These are phyloP conservation scores for Calonectria fujianensis DNA, from an alignment of 2,329 filamentous ascomycete genomes.

Conservation along the genomic window DNA sequence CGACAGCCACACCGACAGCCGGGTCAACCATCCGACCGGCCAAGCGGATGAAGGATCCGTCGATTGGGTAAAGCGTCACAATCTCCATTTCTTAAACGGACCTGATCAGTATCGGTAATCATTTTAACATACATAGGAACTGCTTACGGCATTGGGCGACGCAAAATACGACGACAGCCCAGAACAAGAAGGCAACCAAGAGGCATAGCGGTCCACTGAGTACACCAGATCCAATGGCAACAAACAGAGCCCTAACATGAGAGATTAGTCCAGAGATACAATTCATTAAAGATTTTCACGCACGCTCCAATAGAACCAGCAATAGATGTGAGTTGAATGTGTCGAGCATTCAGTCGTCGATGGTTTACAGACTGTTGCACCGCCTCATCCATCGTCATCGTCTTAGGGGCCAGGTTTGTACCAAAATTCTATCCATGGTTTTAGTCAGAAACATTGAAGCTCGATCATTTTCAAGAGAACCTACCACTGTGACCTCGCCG, in stretches of 20 bases:
- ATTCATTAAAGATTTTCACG: neutral
- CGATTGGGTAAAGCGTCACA: slow-evolving; percentile 3
- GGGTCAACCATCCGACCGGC: slow-evolving; percentile 16
- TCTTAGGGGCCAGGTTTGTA: neutral
- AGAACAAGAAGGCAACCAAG: slow-evolving; percentile 2
- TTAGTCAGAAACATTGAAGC: neutral
- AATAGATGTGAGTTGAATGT: slow-evolving; percentile 9
- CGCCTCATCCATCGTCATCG: neutral
- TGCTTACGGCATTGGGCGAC: slow-evolving; percentile 9
- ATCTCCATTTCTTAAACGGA: neutral
- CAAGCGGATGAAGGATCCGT: neutral
- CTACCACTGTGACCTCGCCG: neutral
- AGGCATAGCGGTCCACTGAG: neutral
- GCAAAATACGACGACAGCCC: neutral
- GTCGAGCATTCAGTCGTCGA: slow-evolving; percentile 11
- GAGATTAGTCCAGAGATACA: neutral
- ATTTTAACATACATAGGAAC: too few species aligned
- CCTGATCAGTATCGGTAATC: fast-evolving
- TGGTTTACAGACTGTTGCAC: slow-evolving; percentile 3
- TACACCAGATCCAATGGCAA: slow-evolving; percentile 7
- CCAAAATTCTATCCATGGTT: neutral
- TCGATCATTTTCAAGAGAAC: neutral
- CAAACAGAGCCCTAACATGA: neutral
- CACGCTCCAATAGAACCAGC: slow-evolving; percentile 7
- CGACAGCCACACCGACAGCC: neutral